These are phyloP conservation scores for Chrysanthemum makinoi DNA, from an alignment of 129 eudicot genomes.

Conservation along the genomic window DNA sequence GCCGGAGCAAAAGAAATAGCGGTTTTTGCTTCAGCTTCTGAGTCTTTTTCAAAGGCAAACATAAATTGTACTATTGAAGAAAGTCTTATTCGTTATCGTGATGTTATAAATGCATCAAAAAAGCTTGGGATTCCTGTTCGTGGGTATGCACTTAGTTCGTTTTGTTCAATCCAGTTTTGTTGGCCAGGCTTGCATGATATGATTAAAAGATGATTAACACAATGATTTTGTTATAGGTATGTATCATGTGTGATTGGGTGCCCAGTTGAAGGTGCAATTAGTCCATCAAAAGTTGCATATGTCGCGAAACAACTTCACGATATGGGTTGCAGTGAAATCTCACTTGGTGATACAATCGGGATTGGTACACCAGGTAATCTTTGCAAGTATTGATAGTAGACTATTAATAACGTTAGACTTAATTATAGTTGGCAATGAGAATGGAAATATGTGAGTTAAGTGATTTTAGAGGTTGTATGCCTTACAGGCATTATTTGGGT, in stretches of 20 bases:
- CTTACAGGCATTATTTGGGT: too few relatives aligned
- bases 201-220: not conserved
- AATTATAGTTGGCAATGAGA: not conserved
- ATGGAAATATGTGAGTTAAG: too few relatives aligned
- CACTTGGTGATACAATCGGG: conserved; percentile 91
- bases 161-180: not conserved
- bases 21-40: conserved; percentile 97
- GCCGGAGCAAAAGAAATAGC: conserved; percentile 96
- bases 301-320: conserved; percentile 84
- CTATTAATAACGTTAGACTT: not conserved
- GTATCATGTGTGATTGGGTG: conserved; percentile 93
- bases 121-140: conserved; percentile 75
- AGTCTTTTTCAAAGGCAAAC: conserved; percentile 87
- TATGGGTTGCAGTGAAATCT: conserved; percentile 93
- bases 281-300: conserved; percentile 83
- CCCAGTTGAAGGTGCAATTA: conserved; percentile 81
- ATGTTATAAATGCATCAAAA: conserved; percentile 64
- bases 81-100: conserved; percentile 82
- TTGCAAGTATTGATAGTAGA: not conserved
- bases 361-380: conserved; percentile 86
- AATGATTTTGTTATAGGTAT: conserved; percentile 45
- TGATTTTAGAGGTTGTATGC: too few relatives aligned
- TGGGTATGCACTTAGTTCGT: conserved; percentile 53
- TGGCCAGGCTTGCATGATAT: not conserved
- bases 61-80: conserved; percentile 85